phyloP scores from a whole-genome alignment of 768 basidiomycete species.

The Suillus luteus region DNA sequence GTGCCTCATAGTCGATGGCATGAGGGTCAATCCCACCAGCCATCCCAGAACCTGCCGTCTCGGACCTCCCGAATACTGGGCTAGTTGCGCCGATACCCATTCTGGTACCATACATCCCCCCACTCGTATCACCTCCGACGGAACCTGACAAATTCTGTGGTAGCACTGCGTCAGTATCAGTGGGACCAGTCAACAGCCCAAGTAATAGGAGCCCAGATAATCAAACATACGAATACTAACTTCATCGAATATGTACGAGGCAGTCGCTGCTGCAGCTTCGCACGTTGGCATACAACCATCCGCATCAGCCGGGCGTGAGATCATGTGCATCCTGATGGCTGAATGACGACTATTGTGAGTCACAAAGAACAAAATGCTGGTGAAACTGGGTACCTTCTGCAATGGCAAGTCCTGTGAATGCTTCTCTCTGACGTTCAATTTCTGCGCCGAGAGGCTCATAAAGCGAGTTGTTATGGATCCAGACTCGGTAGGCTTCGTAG shows the following conservation, averaged over 20 bases:
- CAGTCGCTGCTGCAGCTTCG: conserved; percentile 70
- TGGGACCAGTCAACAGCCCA: not conserved
- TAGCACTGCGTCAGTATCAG: not conserved
- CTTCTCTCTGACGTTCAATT: conserved; percentile 63
- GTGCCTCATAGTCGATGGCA: conserved; percentile 14
- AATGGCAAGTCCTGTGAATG: conserved; percentile 64
- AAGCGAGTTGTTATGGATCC: conserved; percentile 58
- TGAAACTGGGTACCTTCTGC: conserved; percentile 57
- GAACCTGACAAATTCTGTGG: conserved; percentile 4
- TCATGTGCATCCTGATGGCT: conserved; percentile 62
- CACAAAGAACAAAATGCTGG: not conserved
- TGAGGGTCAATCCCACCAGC: conserved; percentile 9
- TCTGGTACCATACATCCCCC: not conserved
- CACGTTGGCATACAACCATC: conserved; percentile 53
- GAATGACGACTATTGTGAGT: conserved; percentile 14
- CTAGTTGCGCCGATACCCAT: not conserved
- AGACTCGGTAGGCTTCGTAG: conserved; percentile 72
- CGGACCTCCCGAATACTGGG: conserved; percentile 1
- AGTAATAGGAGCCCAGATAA: not conserved
- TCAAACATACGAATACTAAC: conserved; percentile 32
- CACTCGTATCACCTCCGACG: not conserved
- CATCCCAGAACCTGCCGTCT: not conserved
- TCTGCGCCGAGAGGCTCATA: conserved; percentile 60
- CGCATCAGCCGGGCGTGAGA: conserved; percentile 43
- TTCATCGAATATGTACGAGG: conserved; percentile 57